Evolutionary conservation across 2,329 filamentous ascomycete species (phyloP).

Genomic region (Neonectria ditissima): DNA sequence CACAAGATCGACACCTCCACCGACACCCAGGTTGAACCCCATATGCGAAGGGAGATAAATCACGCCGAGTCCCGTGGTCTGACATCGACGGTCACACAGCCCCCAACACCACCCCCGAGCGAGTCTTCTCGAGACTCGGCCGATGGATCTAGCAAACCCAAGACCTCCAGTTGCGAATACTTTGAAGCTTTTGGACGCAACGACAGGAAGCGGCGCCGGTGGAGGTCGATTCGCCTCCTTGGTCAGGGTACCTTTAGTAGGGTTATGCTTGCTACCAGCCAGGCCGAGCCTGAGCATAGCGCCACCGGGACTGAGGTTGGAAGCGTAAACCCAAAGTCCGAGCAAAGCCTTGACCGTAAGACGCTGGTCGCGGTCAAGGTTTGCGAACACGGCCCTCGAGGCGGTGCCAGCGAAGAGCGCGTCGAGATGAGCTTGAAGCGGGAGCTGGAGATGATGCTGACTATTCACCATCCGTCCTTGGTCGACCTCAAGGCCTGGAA

Average conservation of each 20-base stretch:
- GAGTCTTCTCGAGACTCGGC: constrained; percentile 69
- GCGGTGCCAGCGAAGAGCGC: constrained; percentile 91
- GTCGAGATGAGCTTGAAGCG: constrained; percentile 94
- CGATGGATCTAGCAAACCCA: constrained; percentile 56
- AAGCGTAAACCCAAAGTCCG: constrained; percentile 44
- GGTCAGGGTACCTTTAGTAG: constrained; percentile 97
- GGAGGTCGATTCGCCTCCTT: constrained; percentile 82
- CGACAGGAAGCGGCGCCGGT: constrained; percentile 78
- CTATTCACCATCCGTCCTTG: constrained; percentile 87
- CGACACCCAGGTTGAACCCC: constrained; percentile 54
- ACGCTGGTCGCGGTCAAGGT: constrained; percentile 95
- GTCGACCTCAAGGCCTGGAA: constrained; percentile 94
- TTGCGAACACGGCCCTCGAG: constrained; percentile 92
- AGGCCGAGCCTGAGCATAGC: constrained; percentile 67
- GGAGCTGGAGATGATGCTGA: constrained; percentile 93
- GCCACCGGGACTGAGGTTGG: constrained; percentile 52
- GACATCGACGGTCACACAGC: constrained; percentile 67
- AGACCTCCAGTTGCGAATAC: constrained; percentile 65
- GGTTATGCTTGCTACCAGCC: constrained; percentile 89
- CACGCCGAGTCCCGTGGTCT: constrained; percentile 83
- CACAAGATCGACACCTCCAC: constrained; percentile 50
- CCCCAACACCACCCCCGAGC: constrained; percentile 85
- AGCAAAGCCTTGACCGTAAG: constrained; percentile 67
- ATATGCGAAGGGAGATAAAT: constrained; percentile 80
- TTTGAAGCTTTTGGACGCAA: constrained; percentile 77